Percentiles rank a stretch among this genome's conserved stretches.
These are phyloP conservation scores for Phaeosphaeriaceae sp. DNA, from an alignment of 2,329 filamentous ascomycete species.

Conservation along the genomic window DNA sequence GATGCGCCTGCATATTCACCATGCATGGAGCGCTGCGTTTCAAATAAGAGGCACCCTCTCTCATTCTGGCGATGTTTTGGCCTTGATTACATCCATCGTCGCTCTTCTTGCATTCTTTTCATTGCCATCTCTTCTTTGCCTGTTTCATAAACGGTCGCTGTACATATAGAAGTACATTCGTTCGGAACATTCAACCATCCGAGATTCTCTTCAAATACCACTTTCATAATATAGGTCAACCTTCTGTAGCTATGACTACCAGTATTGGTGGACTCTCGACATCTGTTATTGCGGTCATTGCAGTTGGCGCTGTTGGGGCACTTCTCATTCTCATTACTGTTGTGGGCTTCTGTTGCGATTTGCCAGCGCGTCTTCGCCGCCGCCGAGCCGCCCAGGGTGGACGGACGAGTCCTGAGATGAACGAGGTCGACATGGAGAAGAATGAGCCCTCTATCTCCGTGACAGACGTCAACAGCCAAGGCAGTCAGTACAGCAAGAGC, in stretches of 20 bases:
- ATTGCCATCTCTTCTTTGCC: too few relatives aligned
- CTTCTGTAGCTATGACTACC: constrained; percentile 6
- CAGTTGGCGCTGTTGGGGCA: constrained; percentile 12
- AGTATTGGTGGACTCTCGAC: constrained; percentile 13
- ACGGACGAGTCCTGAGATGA: constrained; percentile 4
- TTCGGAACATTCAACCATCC: neutral
- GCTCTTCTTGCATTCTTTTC: too few relatives aligned
- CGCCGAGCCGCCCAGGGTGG: constrained; percentile 10
- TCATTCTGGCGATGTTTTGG: neutral
- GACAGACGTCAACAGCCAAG: constrained; percentile 8
- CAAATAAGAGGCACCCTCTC: neutral
- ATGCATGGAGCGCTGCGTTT: neutral
- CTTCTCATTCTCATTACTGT: constrained; percentile 16
- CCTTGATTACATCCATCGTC: too few relatives aligned
- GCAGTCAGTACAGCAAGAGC: constrained; percentile 10
- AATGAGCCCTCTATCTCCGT: constrained; percentile 9
- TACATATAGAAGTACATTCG: neutral
- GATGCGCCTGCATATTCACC: constrained; percentile 1
- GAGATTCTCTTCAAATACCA: neutral
- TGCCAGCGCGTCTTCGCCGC: constrained; percentile 16
- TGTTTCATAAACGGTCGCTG: too few relatives aligned
- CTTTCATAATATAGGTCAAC: too few relatives aligned
- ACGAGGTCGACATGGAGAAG: constrained; percentile 11
- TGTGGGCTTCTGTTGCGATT: constrained; percentile 11
- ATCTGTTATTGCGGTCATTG: constrained; percentile 16